Conservation (phyloP, 1,284 basidiomycete genomes). For the Ustilago sp. region DNA sequence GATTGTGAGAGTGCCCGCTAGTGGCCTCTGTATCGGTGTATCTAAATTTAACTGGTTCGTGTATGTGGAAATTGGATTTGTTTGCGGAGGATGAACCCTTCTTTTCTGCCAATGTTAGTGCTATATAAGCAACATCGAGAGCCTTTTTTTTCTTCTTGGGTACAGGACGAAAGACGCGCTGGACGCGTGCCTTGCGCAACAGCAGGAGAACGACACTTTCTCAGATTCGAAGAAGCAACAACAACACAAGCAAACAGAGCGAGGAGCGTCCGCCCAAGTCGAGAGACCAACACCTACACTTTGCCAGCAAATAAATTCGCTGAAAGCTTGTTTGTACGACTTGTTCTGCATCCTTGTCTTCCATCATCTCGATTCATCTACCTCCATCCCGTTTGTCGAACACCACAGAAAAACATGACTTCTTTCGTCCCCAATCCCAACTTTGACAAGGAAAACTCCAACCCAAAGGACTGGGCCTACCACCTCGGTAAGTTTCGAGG, state of each 20-base stretch:
- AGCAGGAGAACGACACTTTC: neutral
- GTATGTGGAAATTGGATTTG: neutral
- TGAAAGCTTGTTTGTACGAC: neutral
- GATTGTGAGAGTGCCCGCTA: no score
- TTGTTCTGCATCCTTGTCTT: neutral
- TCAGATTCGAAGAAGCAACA: neutral
- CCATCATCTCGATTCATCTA: neutral
- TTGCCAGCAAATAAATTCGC: neutral
- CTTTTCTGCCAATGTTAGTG: neutral
- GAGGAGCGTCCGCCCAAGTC: neutral
- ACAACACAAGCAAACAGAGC: slow-evolving; percentile 1
- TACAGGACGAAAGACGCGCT: neutral
- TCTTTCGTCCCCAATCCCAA: slow-evolving; percentile 53
- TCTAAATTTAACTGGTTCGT: no score
- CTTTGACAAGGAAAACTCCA: slow-evolving; percentile 52
- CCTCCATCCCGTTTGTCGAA: neutral
- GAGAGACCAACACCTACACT: neutral
- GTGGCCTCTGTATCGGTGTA: no score
- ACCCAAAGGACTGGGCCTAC: slow-evolving; percentile 64
- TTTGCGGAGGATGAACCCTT: no score
- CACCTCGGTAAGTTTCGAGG: slow-evolving; percentile 47
- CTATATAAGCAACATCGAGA: neutral
- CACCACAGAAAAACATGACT: slow-evolving; percentile 32
- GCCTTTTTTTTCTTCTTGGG: neutral
- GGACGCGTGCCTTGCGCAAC: slow-evolving; percentile 5